Evolutionary conservation across 2,329 filamentous ascomycete species (phyloP).

Genomic region (Pyrenophora seminiperda): DNA sequence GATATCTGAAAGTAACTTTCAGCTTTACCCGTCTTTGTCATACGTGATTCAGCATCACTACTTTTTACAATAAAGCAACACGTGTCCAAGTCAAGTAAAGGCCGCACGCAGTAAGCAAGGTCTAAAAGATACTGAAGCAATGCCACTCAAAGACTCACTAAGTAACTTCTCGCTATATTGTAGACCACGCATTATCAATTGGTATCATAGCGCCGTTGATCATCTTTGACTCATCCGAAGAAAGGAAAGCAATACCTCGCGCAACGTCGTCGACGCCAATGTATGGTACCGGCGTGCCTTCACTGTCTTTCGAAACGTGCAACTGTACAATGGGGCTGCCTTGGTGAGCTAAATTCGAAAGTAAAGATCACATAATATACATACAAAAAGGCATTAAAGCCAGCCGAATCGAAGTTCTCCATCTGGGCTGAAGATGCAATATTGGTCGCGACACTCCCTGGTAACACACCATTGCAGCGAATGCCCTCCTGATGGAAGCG

Average conservation of each 20-base stretch:
- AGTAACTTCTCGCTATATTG: slow-evolving; percentile 17
- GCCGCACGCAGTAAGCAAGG: too few relatives aligned
- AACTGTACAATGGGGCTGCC: slow-evolving; percentile 27
- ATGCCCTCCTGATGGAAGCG: slow-evolving; percentile 54
- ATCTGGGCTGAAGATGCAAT: slow-evolving; percentile 32
- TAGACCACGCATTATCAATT: slow-evolving; percentile 38
- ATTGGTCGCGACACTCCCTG: slow-evolving; percentile 42
- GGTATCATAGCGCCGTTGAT: slow-evolving; percentile 34
- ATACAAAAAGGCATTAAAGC: slow-evolving; percentile 30
- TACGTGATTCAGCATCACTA: too few relatives aligned
- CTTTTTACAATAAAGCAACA: too few relatives aligned
- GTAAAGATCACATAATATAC: not conserved
- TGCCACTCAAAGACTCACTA: too few relatives aligned
- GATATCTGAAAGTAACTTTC: too few relatives aligned
- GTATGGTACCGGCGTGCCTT: slow-evolving; percentile 27
- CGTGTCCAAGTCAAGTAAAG: too few relatives aligned
- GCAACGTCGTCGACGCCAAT: slow-evolving; percentile 33
- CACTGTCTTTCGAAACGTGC: slow-evolving; percentile 30
- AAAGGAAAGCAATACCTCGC: slow-evolving; percentile 31
- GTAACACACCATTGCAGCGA: slow-evolving; percentile 54
- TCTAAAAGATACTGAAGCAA: too few relatives aligned
- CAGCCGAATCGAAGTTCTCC: slow-evolving; percentile 28
- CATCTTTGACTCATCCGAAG: slow-evolving; percentile 35
- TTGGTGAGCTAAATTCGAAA: slow-evolving; percentile 6
- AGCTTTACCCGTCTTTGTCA: too few relatives aligned